These are phyloP conservation scores for Colletotrichum cereale DNA, from an alignment of 2,329 filamentous ascomycete genomes.

Conservation along the genomic window DNA sequence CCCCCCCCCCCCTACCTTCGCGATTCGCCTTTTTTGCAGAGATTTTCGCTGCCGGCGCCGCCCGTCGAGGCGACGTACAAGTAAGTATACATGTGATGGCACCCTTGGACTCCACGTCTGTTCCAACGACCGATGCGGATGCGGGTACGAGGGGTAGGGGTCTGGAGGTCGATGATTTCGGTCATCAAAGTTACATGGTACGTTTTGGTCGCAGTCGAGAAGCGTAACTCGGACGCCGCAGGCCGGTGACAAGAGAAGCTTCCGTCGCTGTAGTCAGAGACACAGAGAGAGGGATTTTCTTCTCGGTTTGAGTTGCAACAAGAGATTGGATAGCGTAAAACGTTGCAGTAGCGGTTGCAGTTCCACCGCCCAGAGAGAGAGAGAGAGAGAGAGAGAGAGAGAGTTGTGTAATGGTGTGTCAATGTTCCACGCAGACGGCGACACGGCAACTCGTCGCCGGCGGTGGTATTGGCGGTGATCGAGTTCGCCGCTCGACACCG, in stretches of 20 bases:
- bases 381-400: no score
- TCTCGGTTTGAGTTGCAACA: neutral
- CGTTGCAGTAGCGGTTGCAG: constrained; percentile 13
- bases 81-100: neutral
- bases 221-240: neutral
- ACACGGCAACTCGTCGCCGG: neutral
- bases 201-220: neutral
- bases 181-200: neutral
- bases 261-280: no score
- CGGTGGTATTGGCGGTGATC: neutral
- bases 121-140: neutral
- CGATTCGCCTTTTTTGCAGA: neutral
- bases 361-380: neutral
- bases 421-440: neutral
- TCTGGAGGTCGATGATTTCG: neutral
- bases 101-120: neutral
- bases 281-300: neutral
- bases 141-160: neutral
- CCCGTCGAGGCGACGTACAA: neutral
- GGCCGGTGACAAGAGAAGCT: neutral
- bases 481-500: constrained; percentile 4
- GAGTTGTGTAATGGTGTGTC: neutral
- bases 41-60: neutral
- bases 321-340: neutral
- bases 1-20: neutral